phyloP scores from a whole-genome alignment of 495 filamentous ascomycete species.

The Lasiosphaeria hispida region DNA sequence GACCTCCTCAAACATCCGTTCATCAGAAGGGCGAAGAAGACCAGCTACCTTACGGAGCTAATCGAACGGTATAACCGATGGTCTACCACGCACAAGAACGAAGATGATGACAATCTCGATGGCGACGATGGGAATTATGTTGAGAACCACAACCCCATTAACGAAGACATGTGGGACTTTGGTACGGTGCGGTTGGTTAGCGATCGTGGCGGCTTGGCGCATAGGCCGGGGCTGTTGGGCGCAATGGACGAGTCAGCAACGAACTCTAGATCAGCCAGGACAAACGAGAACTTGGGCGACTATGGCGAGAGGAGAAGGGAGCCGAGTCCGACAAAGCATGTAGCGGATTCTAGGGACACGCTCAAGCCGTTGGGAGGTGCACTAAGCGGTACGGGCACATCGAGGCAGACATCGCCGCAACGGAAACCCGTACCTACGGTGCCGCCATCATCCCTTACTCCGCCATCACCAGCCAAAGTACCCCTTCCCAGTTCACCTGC shows the following conservation, averaged over 20 bases:
- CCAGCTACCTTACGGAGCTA: slow-evolving; percentile 84
- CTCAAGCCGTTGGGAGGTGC: slow-evolving; percentile 30
- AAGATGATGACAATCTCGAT: slow-evolving; percentile 51
- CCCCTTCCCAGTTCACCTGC: slow-evolving; percentile 59
- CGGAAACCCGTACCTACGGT: slow-evolving; percentile 47
- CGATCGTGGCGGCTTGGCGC: slow-evolving; percentile 49
- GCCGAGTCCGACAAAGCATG: slow-evolving; percentile 42
- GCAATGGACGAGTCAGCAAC: slow-evolving; percentile 71
- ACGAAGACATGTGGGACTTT: slow-evolving; percentile 95
- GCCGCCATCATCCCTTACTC: slow-evolving; percentile 26
- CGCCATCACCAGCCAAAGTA: slow-evolving; percentile 59
- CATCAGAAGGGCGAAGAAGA: slow-evolving; percentile 83
- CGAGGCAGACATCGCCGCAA: slow-evolving; percentile 56
- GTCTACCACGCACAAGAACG: slow-evolving; percentile 66
- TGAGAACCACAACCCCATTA: slow-evolving; percentile 39
- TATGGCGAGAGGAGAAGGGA: slow-evolving; percentile 47
- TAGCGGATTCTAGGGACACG: slow-evolving; percentile 35
- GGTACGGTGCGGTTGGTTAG: slow-evolving; percentile 77
- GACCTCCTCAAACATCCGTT: slow-evolving; percentile 90
- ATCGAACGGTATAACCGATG: slow-evolving; percentile 88
- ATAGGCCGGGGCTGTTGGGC: slow-evolving; percentile 52
- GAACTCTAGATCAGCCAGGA: slow-evolving; percentile 59
- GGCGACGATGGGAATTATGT: slow-evolving; percentile 36
- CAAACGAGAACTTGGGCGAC: slow-evolving; percentile 43
- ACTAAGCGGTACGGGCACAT: slow-evolving; percentile 27